phyloP scores from a whole-genome alignment of 352 stramenopile species.

The Globisporangium megalacanthum region DNA sequence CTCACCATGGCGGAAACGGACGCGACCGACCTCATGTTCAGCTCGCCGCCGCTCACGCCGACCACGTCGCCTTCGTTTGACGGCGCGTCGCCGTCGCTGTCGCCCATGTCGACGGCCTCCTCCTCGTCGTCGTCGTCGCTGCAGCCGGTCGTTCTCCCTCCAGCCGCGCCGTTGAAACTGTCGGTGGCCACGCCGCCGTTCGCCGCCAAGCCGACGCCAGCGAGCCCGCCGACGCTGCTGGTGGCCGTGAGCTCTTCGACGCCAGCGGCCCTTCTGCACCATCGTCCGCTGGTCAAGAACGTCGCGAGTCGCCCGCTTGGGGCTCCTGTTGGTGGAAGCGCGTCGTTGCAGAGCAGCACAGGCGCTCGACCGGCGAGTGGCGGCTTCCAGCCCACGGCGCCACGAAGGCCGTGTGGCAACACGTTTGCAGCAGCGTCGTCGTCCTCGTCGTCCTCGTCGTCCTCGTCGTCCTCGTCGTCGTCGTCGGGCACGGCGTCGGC shows the following conservation, averaged over 20 bases:
- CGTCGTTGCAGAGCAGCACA: neutral
- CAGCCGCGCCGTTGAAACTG: slow-evolving; percentile 1
- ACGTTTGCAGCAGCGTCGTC: slow-evolving; percentile 38
- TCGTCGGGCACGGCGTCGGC: slow-evolving; percentile 34
- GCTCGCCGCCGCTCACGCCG: slow-evolving; percentile 11
- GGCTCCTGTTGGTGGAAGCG: slow-evolving; percentile 1
- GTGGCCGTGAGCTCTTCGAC: slow-evolving; percentile 7
- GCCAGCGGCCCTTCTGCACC: slow-evolving; percentile 7
- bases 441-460: slow-evolving; percentile 24
- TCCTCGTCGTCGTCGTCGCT: slow-evolving; percentile 13
- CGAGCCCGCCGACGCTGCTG: slow-evolving; percentile 5
- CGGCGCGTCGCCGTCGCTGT: slow-evolving; percentile 6
- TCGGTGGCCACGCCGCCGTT: slow-evolving; percentile 5
- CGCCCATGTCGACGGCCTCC: slow-evolving; percentile 4
- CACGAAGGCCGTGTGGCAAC: slow-evolving; percentile 41
- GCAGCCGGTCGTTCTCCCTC: slow-evolving; percentile 19
- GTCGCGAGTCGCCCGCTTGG: slow-evolving; percentile 4
- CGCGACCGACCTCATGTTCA: slow-evolving; percentile 10
- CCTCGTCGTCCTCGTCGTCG: slow-evolving; percentile 38
- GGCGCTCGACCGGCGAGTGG: slow-evolving; percentile 16
- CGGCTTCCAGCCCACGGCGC: slow-evolving; percentile 22
- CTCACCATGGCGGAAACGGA: slow-evolving; percentile 6
- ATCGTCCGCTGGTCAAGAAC: slow-evolving; percentile 13
- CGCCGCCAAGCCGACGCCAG: neutral
- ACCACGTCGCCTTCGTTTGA: too few species aligned